These are phyloP conservation scores for Schwanniomyces polymorphus DNA, from an alignment of 805 yeast genomes.

Conservation along the genomic window DNA sequence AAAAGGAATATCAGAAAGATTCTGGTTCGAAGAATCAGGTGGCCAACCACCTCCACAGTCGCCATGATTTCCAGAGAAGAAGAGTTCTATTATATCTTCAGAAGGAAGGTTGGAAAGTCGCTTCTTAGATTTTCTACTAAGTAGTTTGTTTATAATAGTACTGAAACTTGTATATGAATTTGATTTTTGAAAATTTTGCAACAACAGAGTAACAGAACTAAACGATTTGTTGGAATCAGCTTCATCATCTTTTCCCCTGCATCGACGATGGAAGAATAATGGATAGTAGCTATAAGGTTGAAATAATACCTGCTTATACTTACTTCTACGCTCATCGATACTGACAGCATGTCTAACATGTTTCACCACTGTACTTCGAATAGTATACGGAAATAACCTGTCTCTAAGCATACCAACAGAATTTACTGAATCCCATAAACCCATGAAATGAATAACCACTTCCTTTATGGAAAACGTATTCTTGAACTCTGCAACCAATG, in stretches of 20 bases:
- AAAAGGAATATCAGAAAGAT: constrained; percentile 50
- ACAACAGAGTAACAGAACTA: neutral
- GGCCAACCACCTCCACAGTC: constrained; percentile 73
- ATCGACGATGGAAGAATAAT: constrained; percentile 10
- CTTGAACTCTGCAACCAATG: constrained; percentile 54
- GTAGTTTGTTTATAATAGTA: neutral
- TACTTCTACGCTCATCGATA: constrained; percentile 65
- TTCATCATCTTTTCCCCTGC: constrained; percentile 7
- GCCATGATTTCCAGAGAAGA: constrained; percentile 72
- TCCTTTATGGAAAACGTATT: constrained; percentile 50
- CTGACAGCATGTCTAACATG: constrained; percentile 70
- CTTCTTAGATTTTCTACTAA: neutral
- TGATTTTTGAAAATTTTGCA: neutral
- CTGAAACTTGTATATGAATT: neutral
- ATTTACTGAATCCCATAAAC: constrained; percentile 69
- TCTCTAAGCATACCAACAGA: constrained; percentile 64
- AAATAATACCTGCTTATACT: constrained; percentile 58
- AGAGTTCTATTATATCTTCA: constrained; percentile 47
- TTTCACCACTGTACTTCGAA: constrained; percentile 48
- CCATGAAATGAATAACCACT: constrained; percentile 56
- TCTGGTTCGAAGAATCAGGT: constrained; percentile 43
- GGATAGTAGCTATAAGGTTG: constrained; percentile 41
- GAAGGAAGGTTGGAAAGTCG: constrained; percentile 10
- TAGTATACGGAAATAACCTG: constrained; percentile 57
- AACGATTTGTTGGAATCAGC: neutral